Base-by-base conservation (phyloP, 2,329 filamentous ascomycete genomes). In the Colletotrichum tropicicola region DNA sequence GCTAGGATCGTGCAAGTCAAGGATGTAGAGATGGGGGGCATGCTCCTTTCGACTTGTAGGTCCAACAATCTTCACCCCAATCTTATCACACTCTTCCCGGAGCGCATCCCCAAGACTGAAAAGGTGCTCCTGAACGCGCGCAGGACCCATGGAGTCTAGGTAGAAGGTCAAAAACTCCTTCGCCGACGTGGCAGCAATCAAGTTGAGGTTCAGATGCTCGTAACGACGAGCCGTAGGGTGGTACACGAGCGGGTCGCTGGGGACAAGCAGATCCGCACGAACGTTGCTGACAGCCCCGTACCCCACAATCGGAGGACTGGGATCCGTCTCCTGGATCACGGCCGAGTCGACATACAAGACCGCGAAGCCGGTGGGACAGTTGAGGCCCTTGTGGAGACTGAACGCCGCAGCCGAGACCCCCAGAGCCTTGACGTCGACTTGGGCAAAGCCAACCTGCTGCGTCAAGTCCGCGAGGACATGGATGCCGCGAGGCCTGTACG, bases 391-490 rank as follows among this genome's bases (percentile, higher is more conserved):
- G 68, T 77, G 74, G 10, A 75, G 55, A 9, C 70, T 71, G 28
- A 77, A 77, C 0, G 74, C 74, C 1, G 69, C 75, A 1, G 74
- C 75, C 4, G 75, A 76, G 0, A 75, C 66, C 6, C 70, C 70
- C 3, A 70, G 30, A 0, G 63, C 61, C 21, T 62, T 52, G 8
- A 75, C 68, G 43, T 78, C 73, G 27, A 78, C 59, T 1, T 55
- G 51, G 0, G 70, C 62, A 17, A 79, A 74, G 3, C 77, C 78
- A 10, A 75, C 73, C 7, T 75, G 73, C 65, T 77, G 75, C 8
- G 75, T 74, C 3, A 73, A 9, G 53, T 77, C 75, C 1, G 68
- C 73, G 2, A 77, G 68, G 3, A 77, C 71, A 41, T 76, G 75
- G 21, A 77, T 72, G 12, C 74, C 74, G 12, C 62, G 37, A 0